Evolutionary conservation across 306 rosid genomes (phyloP), one percentile per base, ranked within the genome.

Genomic region (Abrus precatorius): DNA sequence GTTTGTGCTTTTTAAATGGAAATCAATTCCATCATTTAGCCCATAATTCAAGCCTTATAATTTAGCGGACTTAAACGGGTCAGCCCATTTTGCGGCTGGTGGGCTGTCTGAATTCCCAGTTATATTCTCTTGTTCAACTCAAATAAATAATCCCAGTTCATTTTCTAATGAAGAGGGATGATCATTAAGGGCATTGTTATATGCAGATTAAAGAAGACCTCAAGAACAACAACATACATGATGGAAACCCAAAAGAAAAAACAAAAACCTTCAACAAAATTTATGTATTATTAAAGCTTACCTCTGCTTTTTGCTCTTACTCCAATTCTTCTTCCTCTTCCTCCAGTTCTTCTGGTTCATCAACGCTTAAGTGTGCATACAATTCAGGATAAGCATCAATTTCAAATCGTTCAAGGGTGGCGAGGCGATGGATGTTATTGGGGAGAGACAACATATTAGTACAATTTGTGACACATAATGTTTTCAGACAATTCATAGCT

Each of bases 381-480:
- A 30, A 80, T n/a, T 62, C 53, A 8, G 59, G 49, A 61, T 64
- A 72, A 9, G 13, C 13, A 9, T 5, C 2, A 2, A 82, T 83
- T 1, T 0, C 7, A 3, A 71, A 49, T n/a, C 0, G 3, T 41
- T 63, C 65, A 6, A 86, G 74, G 8, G 65, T 47, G 5, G 67
- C 1, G 3, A 79, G 74, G 41, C 5, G 11, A 4, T 55, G 45
- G 28, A 71, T 75, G 43, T 66, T 43, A 5, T 40, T 36, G 0
- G 80, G 86, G 3, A 86, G 36, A 65, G 60, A 78, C 48, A 54
- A 2, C 76, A 85, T 6, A 8, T 76, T 13, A 12, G 55, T 65
- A 74, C 87, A 85, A 0, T 6, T 1, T 0, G 0, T 0, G 44
- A 87, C 69, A 9, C 0, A 0, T 3, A 78, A 8, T 48, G 8